Evolutionary conservation across 1,284 basidiomycete genomes (phyloP).

Genomic region (Ustanciosporium gigantosporum): DNA sequence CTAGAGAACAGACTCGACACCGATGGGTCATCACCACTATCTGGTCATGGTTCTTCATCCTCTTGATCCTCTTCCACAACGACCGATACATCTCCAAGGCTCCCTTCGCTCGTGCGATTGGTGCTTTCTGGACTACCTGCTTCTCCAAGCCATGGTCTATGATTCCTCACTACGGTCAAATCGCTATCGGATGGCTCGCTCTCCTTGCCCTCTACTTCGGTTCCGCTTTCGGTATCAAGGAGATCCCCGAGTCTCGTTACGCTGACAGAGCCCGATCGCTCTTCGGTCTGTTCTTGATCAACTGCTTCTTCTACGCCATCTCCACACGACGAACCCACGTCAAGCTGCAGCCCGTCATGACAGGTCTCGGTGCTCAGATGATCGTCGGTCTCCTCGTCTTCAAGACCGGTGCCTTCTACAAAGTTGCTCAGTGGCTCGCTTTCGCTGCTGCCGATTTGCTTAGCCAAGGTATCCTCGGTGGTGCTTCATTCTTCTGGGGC

Average conservation of each 20-base stretch:
- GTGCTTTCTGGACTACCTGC: conserved; percentile 27
- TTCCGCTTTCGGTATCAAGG: conserved; percentile 49
- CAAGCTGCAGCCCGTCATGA: conserved; percentile 45
- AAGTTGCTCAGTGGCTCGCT: conserved; percentile 51
- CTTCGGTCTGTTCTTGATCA: conserved; percentile 50
- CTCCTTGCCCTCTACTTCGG: conserved; percentile 51
- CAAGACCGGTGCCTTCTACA: conserved; percentile 52
- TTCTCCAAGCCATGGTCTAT: conserved; percentile 40
- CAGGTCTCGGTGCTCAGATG: conserved; percentile 53
- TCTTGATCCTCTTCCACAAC: conserved; percentile 57
- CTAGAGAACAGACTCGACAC: conserved; percentile 36
- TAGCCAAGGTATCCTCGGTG: conserved; percentile 45
- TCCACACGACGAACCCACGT: conserved; percentile 40
- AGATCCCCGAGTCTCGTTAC: conserved; percentile 37
- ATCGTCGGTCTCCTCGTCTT: conserved; percentile 57
- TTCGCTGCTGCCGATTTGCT: conserved; percentile 51
- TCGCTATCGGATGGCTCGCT: conserved; percentile 44
- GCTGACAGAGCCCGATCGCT: conserved; percentile 46
- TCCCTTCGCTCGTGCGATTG: conserved; percentile 41
- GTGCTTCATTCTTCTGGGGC: conserved; percentile 55
- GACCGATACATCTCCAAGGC: conserved; percentile 48
- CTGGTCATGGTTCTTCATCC: conserved; percentile 54
- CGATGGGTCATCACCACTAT: conserved; percentile 44
- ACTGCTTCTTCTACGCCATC: conserved; percentile 42
- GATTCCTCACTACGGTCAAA: conserved; percentile 40